Evolutionary conservation across 225 moss, liverwort and hornwort species (phyloP).

Genomic region (Lunularia cruciata): DNA sequence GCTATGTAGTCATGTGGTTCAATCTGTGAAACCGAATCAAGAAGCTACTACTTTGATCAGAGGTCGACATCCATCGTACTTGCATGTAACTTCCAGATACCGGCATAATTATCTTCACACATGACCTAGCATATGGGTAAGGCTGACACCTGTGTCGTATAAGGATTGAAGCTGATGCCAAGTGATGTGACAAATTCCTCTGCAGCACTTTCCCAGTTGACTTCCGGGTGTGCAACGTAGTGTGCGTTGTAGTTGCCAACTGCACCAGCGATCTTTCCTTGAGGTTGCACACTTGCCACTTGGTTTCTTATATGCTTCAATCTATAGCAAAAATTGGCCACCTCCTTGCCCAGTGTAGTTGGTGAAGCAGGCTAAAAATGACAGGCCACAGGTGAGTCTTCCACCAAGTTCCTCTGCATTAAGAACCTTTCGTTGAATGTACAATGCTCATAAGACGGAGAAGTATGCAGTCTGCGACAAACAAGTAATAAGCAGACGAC

Average conservation of each 20-base stretch:
- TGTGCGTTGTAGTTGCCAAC: conserved; percentile 97
- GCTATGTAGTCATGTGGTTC: conserved; percentile 91
- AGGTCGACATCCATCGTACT: too few relatives aligned
- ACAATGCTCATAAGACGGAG: too few relatives aligned
- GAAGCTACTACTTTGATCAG: too few relatives aligned
- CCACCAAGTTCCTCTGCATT: neutral
- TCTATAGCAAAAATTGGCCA: conserved; percentile 81
- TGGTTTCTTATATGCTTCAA: conserved; percentile 62
- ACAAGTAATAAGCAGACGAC: neutral
- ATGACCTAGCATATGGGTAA: neutral
- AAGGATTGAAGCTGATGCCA: conserved; percentile 82
- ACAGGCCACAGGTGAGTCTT: neutral
- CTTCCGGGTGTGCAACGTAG: conserved; percentile 71
- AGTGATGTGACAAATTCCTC: conserved; percentile 80
- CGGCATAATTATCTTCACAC: too few relatives aligned
- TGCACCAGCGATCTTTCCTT: conserved; percentile 92
- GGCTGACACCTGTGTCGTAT: conserved; percentile 81
- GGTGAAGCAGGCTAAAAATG: conserved; percentile 81
- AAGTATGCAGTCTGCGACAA: too few relatives aligned
- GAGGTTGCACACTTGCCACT: conserved; percentile 57
- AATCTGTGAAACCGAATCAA: conserved; percentile 52
- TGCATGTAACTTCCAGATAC: too few relatives aligned
- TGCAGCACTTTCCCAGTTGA: conserved; percentile 76
- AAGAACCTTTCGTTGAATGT: neutral
- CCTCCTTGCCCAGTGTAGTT: conserved; percentile 88